Evolutionary conservation across 179 eudicot species (phyloP).

Genomic region (Nepenthes alata): DNA sequence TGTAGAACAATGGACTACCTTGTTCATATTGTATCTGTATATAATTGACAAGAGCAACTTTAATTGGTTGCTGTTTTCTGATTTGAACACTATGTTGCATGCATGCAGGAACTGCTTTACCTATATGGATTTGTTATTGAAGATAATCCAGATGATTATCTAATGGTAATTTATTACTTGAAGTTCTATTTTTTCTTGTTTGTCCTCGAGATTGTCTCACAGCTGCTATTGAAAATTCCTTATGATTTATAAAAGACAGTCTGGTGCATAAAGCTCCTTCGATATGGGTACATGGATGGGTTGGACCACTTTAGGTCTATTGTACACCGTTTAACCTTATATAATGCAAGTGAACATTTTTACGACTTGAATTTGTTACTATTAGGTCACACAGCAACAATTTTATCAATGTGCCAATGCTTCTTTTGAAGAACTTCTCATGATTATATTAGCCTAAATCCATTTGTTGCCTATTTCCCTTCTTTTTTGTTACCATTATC

Average conservation of each 20-base stretch:
- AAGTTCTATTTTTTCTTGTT: not conserved
- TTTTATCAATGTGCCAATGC: too few species aligned
- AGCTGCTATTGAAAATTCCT: not conserved
- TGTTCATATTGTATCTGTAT: not conserved
- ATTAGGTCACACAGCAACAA: too few species aligned
- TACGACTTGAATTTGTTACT: too few species aligned
- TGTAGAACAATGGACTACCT: too few species aligned
- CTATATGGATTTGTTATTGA: conserved; percentile 84
- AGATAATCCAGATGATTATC: conserved; percentile 88
- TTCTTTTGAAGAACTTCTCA: not conserved
- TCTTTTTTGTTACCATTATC: not conserved
- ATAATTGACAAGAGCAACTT: not conserved
- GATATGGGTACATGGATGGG: too few species aligned
- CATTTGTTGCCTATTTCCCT: not conserved
- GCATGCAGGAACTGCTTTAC: conserved; percentile 77
- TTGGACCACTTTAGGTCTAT: too few species aligned
- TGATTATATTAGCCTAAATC: not conserved
- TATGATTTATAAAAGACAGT: too few species aligned
- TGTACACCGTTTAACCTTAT: too few species aligned
- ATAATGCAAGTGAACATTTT: too few species aligned
- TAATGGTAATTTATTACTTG: conserved; percentile 52
- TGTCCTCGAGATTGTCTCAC: conserved; percentile 3
- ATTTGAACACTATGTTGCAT: not conserved
- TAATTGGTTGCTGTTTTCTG: not conserved
- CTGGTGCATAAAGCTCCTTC: too few species aligned